Conservation (phyloP, 140 eudicot genomes). For the Cichorium intybus region DNA sequence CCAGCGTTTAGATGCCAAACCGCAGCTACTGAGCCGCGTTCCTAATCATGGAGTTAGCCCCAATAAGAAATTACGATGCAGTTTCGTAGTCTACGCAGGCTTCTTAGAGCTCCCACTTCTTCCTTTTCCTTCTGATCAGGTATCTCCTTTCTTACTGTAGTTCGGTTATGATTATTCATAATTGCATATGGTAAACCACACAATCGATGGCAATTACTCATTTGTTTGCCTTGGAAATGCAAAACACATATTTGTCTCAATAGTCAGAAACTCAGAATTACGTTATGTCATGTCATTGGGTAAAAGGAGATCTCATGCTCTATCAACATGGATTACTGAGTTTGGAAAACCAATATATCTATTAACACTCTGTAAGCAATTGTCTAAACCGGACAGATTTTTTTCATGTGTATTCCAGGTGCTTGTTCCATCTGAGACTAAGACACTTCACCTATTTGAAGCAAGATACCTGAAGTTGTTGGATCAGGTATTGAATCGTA, state of each 20-base stretch:
- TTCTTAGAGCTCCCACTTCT: conserved; percentile 66
- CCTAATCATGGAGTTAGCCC: neutral
- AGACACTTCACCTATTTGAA: conserved; percentile 72
- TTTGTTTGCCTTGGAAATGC: no score
- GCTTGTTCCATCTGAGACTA: conserved; percentile 63
- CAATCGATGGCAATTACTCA: no score
- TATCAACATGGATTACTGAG: no score
- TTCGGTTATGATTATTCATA: neutral
- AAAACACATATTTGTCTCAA: no score
- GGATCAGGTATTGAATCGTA: conserved; percentile 48
- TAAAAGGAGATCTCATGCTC: no score
- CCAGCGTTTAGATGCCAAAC: neutral
- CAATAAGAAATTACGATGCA: conserved; percentile 18
- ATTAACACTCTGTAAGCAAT: no score
- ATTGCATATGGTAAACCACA: neutral
- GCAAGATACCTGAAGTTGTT: conserved; percentile 72
- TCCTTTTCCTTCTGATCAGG: conserved; percentile 77
- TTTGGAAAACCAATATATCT: no score
- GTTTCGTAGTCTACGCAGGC: conserved; percentile 24
- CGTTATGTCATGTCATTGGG: no score
- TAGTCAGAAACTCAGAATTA: no score
- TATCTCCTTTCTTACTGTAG: neutral
- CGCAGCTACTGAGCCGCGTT: neutral
- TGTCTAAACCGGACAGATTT: neutral
- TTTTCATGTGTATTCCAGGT: conserved; percentile 38